phyloP scores from a whole-genome alignment of 75 land plant species.

The Isoetes taiwanensis region DNA sequence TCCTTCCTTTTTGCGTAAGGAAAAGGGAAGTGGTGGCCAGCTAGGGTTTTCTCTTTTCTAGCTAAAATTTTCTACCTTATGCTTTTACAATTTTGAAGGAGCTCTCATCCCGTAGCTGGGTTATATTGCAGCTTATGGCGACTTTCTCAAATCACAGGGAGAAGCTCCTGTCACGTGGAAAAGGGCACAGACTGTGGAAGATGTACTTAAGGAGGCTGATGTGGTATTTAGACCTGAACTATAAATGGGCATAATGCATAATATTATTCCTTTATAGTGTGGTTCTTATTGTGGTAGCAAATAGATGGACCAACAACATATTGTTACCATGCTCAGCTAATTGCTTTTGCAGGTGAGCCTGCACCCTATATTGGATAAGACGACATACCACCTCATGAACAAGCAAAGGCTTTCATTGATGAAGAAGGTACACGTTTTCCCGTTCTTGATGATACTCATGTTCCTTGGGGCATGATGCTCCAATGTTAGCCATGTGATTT shows the following conservation, averaged over 20 bases:
- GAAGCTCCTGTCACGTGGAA: slow-evolving; percentile 89
- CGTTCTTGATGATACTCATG: no score
- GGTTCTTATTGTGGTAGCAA: background rate
- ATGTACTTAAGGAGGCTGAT: slow-evolving; percentile 81
- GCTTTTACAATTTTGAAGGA: no score
- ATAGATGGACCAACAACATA: no score
- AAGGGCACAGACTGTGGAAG: slow-evolving; percentile 69
- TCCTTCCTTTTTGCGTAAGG: no score
- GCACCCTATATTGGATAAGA: slow-evolving; percentile 89
- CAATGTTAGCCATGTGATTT: no score
- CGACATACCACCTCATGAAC: slow-evolving; percentile 91
- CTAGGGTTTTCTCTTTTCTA: no score
- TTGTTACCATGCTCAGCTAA: no score
- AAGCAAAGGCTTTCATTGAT: slow-evolving; percentile 67
- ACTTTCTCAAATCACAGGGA: slow-evolving; percentile 79
- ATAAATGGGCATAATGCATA: no score
- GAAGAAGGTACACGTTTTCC: slow-evolving; percentile 67
- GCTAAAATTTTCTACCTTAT: no score
- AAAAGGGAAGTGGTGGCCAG: no score
- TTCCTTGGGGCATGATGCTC: no score
- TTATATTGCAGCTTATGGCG: slow-evolving; percentile 65
- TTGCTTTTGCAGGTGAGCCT: slow-evolving; percentile 59
- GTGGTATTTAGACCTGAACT: slow-evolving; percentile 38
- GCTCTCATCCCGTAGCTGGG: no score
- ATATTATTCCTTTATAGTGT: background rate